A percentile compares a stretch with the other conserved stretches of the same genome.
Conservation (phyloP, 139 green algal genomes). For the Chlamydomonas eustigma region DNA sequence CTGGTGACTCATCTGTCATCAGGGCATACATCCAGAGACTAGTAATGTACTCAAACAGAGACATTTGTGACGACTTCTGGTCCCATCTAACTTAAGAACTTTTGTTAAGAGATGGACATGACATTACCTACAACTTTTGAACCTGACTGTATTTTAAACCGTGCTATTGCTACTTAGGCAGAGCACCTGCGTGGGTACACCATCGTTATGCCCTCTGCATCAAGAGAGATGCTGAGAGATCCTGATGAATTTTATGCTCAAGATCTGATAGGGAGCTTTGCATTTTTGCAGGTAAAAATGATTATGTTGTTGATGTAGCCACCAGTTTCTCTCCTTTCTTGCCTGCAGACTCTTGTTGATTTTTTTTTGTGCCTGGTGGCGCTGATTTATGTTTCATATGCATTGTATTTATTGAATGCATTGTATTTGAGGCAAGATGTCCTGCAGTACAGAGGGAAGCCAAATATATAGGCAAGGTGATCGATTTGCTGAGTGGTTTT, state of each 20-base stretch:
- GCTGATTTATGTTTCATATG: no score
- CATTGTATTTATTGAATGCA: conserved; percentile 1
- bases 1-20: conserved; percentile 19
- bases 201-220: conserved; percentile 9
- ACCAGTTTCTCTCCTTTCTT: no score
- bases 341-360: no score
- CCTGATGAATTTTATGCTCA: conserved; percentile 41
- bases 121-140: no score
- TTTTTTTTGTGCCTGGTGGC: no score
- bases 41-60: no score
- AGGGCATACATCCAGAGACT: no score
- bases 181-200: conserved; percentile 24
- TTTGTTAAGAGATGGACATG: no score
- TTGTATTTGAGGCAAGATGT: neutral
- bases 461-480: conserved; percentile 26
- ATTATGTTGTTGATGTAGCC: no score
- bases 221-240: conserved; percentile 20
- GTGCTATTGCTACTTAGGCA: conserved; percentile 6
- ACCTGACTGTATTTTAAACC: no score
- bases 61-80: no score
- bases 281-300: conserved; percentile 1
- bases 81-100: no score
- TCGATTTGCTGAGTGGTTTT: conserved; percentile 36
- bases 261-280: conserved; percentile 30
- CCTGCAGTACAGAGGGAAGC: conserved; percentile 8